Base-by-base conservation (phyloP, 192 early-diverging fungal species). In the Entomortierella parvispora region DNA sequence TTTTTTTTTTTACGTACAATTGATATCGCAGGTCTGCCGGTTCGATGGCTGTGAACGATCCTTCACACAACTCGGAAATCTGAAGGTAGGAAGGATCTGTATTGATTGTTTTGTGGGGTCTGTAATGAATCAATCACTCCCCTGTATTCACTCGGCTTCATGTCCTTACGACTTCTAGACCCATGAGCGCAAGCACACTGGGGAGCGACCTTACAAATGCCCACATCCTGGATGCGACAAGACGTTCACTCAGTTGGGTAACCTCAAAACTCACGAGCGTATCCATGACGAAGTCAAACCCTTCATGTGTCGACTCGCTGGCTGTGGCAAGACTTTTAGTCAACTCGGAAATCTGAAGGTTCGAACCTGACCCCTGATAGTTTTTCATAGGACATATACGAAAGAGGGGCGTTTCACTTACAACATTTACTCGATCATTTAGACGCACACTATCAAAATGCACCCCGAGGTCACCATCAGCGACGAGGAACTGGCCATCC, bases 261-360 rank as follows among this genome's bases (percentile, higher is more conserved):
- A 95, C 71, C 82, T 93, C 81, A 86, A 87, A 60, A 93, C 92
- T 3, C 93, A 95, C 46, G 89, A 93, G 81, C 85, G 88, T 65
- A 89, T 87, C 25, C 93, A 95, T 68, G 79, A 85, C 15, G 90
- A 87, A 26, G 87, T 90, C 65, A 91, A 90, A 58, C 92, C 90
- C 14, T 95, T 89, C 63, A 69, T 81, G 48, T 95, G 93, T 79
- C 76, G 84, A 33, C 65, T 85, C 14, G 55, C 75, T n/a, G 86
- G 79, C 37, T 95, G 93, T 64, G 80, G 60, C 45, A 89, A 88
- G 68, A 83, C 86, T 37, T 95, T 95, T 67, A 86, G 86, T 28
- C 91, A 93, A 79, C 80, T 89, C 34, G 93, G 92, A 0, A 90
- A 90, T 52, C 80, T 90, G 5, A 88, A 80, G 57, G 69, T 72